phyloP scores from a whole-genome alignment of 2,329 filamentous ascomycete genomes.

The Eutypa lata region DNA sequence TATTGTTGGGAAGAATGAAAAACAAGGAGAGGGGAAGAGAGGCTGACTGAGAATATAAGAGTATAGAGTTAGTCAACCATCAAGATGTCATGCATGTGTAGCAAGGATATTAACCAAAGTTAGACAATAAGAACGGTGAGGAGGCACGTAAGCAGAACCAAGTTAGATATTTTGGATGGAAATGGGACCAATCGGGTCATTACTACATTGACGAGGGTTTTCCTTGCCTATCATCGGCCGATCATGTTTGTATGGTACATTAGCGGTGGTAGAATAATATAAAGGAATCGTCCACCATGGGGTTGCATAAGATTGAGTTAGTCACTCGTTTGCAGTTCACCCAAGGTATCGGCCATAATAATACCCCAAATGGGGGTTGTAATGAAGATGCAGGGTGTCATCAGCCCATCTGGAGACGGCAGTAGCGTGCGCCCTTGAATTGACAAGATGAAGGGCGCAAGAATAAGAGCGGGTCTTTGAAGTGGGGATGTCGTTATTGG shows the following conservation, averaged over 20 bases:
- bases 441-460: constrained; percentile 1
- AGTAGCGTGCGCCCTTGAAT: neutral
- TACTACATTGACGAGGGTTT: neutral
- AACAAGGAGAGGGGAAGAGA: neutral
- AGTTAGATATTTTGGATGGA: neutral
- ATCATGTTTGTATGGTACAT: neutral
- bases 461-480: neutral
- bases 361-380: too few species aligned
- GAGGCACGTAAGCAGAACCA: neutral
- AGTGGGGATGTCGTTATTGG: neutral
- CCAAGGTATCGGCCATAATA: too few species aligned
- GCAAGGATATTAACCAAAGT: neutral
- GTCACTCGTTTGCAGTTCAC: too few species aligned
- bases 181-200: neutral
- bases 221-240: neutral
- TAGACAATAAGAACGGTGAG: neutral
- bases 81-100: neutral
- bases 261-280: neutral
- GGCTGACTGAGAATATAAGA: neutral
- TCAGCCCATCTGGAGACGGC: neutral
- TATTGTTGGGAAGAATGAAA: neutral
- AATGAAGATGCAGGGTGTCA: neutral
- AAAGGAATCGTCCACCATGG: too few species aligned
- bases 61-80: neutral
- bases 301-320: too few species aligned